Evolutionary conservation across 805 yeast species (phyloP).

Genomic region (Ogataea sp.): DNA sequence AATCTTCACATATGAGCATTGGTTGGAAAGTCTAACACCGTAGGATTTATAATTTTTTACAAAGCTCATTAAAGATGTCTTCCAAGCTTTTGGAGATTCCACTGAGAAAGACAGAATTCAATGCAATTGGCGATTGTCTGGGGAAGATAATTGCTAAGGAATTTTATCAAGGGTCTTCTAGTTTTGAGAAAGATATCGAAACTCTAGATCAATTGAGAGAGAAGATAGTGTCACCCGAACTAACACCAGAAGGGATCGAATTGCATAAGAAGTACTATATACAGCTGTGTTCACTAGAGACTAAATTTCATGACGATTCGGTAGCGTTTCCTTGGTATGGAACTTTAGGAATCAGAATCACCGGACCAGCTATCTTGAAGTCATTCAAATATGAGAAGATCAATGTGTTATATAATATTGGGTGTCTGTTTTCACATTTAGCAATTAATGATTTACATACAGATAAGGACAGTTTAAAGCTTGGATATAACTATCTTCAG

Average conservation of each 20-base stretch:
- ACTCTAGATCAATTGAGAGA: slow-evolving; percentile 37
- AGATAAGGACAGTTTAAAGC: slow-evolving; percentile 48
- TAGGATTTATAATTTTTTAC: too few relatives aligned
- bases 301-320: slow-evolving; percentile 58
- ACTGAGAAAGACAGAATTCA: slow-evolving; percentile 25
- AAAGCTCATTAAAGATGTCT: too few relatives aligned
- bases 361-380: slow-evolving; percentile 35
- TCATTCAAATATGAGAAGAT: slow-evolving; percentile 53
- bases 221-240: slow-evolving; percentile 18
- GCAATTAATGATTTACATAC: slow-evolving; percentile 39
- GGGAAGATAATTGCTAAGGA: slow-evolving; percentile 31
- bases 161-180: slow-evolving; percentile 26
- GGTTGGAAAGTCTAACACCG: too few relatives aligned
- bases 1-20: too few relatives aligned
- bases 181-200: slow-evolving; percentile 24
- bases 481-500: slow-evolving; percentile 59
- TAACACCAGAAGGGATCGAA: slow-evolving; percentile 26
- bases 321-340: slow-evolving; percentile 67
- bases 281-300: slow-evolving; percentile 33
- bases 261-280: slow-evolving; percentile 37
- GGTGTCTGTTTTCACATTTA: slow-evolving; percentile 49
- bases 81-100: slow-evolving; percentile 21
- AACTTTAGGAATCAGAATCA: slow-evolving; percentile 48
- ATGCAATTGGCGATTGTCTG: slow-evolving; percentile 25
- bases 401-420: slow-evolving; percentile 64